Base-by-base conservation (phyloP, 1,284 basidiomycete genomes). In the Trichosporon faecale region DNA sequence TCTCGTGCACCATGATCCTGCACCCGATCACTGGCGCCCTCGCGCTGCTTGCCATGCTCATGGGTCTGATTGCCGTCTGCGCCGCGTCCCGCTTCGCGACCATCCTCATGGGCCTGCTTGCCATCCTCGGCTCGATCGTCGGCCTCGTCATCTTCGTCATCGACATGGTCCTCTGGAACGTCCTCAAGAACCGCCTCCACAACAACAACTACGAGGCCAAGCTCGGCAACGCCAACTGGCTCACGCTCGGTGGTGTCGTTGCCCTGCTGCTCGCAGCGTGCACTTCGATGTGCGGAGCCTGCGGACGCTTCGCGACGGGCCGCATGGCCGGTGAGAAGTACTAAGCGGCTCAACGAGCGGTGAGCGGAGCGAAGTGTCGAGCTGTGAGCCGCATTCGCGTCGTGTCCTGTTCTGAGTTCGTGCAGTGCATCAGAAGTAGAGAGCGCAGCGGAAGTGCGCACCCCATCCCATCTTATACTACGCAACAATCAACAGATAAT, bases 131-230 rank as follows among this genome's bases (percentile, higher is more conserved):
- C 6, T 84, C 88, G 37, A 78, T 93, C 69, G 82, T 87, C 75
- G 89, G 88, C 3, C 85, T 92, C 67, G 83, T 92, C 75, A 89
- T 85, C 3, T 93, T 89, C 84, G 84, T 92, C 61, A 85, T 93
- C 79, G 91, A 91, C 83, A 90, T 93, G 88, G 88, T 88, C 31
- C 87, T 94, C 67, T 94, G 91, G 83, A 89, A 89, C 68, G 87
- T 91, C 70, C 88, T 88, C 27, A 88, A 88, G 73, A 82, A 87
- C 76, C 86, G 87, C 66, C 86, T 91, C 76, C 84, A 86, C 67
- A 82, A 87, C 70, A 84, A 85, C 21, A 88, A 87, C 33, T 80
- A 84, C 68, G 37, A 75, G 18, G 79, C 81, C 60, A 70, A 68
- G 29, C 74, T 81, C 78, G 82, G 82, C 14, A 82, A 80, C 72